phyloP scores from a whole-genome alignment of 106 monocot species.

The Allium sativum region DNA sequence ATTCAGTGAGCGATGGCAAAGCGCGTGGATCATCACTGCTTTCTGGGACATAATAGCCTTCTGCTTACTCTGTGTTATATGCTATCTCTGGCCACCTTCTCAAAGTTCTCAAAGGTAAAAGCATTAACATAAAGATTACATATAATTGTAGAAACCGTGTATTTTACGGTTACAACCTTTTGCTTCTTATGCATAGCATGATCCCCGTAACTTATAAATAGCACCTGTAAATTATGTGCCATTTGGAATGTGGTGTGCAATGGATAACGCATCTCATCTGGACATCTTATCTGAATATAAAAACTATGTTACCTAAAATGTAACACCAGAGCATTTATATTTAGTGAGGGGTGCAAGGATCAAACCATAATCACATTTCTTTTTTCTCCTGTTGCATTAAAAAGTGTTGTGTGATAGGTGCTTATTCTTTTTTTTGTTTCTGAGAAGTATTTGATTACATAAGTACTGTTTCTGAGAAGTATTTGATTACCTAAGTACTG shows the following conservation, averaged over 20 bases:
- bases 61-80: slow-evolving; percentile 60
- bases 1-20: slow-evolving; percentile 93
- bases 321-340: no score
- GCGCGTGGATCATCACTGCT: slow-evolving; percentile 92
- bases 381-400: no score
- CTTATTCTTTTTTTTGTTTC: no score
- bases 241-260: neutral
- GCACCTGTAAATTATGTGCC: neutral
- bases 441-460: no score
- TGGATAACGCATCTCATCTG: no score
- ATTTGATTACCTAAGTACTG: no score
- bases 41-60: slow-evolving; percentile 87
- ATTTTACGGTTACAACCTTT: neutral
- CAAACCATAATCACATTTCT: no score
- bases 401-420: no score
- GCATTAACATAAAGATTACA: neutral
- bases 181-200: neutral
- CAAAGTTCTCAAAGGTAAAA: slow-evolving; percentile 82
- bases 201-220: neutral
- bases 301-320: no score
- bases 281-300: no score
- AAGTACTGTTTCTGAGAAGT: no score
- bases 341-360: no score
- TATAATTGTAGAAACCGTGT: neutral
- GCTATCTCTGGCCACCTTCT: slow-evolving; percentile 89